These are phyloP conservation scores for Plasmodium falciparum DNA, from an alignment of 169 alveolate species.

Conservation along the genomic window DNA sequence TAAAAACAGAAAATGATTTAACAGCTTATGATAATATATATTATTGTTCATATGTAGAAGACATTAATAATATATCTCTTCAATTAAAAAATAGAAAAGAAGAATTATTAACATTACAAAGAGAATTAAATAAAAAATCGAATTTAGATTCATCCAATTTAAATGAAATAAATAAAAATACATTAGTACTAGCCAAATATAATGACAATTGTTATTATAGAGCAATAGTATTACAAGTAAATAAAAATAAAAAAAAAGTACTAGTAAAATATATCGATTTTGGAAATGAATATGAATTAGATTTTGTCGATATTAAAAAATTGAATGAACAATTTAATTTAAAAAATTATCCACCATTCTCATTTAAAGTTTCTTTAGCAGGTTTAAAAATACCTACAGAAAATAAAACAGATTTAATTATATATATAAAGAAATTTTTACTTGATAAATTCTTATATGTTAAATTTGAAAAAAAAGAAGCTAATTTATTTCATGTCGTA, in stretches of 20 bases:
- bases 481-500: slow-evolving; percentile 31
- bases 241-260: slow-evolving; percentile 53
- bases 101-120: slow-evolving; percentile 46
- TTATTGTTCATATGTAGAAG: slow-evolving; percentile 71
- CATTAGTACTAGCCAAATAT: slow-evolving; percentile 70
- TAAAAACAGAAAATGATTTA: slow-evolving; percentile 26
- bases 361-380: slow-evolving; percentile 39
- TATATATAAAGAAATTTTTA: slow-evolving; percentile 33
- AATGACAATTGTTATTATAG: slow-evolving; percentile 58
- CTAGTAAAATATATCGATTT: slow-evolving; percentile 66
- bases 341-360: slow-evolving; percentile 38
- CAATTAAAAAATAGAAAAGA: slow-evolving; percentile 72
- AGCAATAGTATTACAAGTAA: slow-evolving; percentile 50
- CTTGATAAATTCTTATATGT: slow-evolving; percentile 72
- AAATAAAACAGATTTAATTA: slow-evolving; percentile 51
- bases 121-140: slow-evolving; percentile 33
- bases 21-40: slow-evolving; percentile 50
- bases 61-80: slow-evolving; percentile 50
- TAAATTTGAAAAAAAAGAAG: slow-evolving; percentile 62
- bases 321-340: slow-evolving; percentile 38
- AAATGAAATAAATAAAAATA: slow-evolving; percentile 39
- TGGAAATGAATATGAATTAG: slow-evolving; percentile 72
- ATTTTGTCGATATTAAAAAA: slow-evolving; percentile 46
- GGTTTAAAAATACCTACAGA: slow-evolving; percentile 70
- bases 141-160: slow-evolving; percentile 22